Conservation (phyloP, 2,329 filamentous ascomycete genomes). For the Pezicula rhizophila region DNA sequence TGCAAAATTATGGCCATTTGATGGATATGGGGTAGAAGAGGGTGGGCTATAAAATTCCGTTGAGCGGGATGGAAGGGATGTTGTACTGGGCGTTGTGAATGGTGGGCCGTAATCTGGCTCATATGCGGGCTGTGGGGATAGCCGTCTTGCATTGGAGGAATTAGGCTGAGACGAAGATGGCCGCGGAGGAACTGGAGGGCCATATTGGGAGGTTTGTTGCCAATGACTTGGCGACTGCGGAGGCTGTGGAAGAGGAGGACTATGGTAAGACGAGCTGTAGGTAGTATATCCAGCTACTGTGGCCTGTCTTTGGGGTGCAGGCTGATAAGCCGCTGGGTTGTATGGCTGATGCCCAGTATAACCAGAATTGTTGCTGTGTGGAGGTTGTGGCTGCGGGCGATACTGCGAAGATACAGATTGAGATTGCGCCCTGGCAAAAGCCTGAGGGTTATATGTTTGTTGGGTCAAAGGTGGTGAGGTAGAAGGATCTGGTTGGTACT, state of each 20-base stretch:
- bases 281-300: slow-evolving; percentile 51
- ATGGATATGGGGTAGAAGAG: slow-evolving; percentile 16
- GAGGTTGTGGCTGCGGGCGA: slow-evolving; percentile 39
- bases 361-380: slow-evolving; percentile 47
- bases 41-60: slow-evolving; percentile 17
- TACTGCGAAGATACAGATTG: slow-evolving; percentile 33
- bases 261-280: slow-evolving; percentile 31
- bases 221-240: slow-evolving; percentile 31
- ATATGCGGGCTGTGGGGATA: slow-evolving; percentile 18
- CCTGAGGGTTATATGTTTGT: slow-evolving; percentile 55
- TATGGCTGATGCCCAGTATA: slow-evolving; percentile 50
- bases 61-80: slow-evolving; percentile 18
- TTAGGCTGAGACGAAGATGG: slow-evolving; percentile 12
- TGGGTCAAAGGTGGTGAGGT: slow-evolving; percentile 30
- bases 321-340: slow-evolving; percentile 52
- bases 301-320: slow-evolving; percentile 45
- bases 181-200: slow-evolving; percentile 16
- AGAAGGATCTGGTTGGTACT: slow-evolving; percentile 36
- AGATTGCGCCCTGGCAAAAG: slow-evolving; percentile 42
- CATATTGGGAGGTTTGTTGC: slow-evolving; percentile 12
- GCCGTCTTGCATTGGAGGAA: slow-evolving; percentile 16
- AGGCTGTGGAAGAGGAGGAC: slow-evolving; percentile 33
- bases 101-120: slow-evolving; percentile 20
- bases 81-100: slow-evolving; percentile 19
- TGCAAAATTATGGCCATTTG: slow-evolving; percentile 21